phyloP scores from a whole-genome alignment of 192 early-diverging fungal species.

The Dimargaris verticillata region DNA sequence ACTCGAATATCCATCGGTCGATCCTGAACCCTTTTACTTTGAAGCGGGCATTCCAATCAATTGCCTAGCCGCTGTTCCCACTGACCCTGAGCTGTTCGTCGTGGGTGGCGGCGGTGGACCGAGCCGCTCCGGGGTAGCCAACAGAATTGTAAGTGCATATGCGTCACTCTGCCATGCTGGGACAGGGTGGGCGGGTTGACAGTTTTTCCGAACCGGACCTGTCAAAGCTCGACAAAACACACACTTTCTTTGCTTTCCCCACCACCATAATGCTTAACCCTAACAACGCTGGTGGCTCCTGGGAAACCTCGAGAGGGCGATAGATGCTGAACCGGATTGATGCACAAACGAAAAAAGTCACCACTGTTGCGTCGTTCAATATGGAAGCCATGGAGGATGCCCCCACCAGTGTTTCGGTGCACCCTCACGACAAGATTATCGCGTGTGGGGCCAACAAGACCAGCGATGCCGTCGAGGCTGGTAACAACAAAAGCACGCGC shows the following conservation, averaged over 20 bases:
- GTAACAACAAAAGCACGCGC: background rate
- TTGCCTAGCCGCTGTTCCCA: background rate
- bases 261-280: too few species aligned
- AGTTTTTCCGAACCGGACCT: background rate
- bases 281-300: too few species aligned
- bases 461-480: background rate
- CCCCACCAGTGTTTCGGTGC: conserved; percentile 2
- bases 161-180: background rate
- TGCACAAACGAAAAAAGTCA: background rate
- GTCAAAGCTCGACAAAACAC: background rate
- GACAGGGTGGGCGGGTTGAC: background rate
- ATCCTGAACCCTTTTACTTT: conserved; percentile 17
- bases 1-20: too few species aligned
- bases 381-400: background rate
- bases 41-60: conserved; percentile 4
- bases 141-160: conserved; percentile 2
- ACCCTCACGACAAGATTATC: background rate
- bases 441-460: background rate
- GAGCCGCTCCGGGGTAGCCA: conserved; percentile 6
- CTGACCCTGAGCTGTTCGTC: conserved; percentile 1
- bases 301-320: too few species aligned
- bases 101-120: conserved; percentile 10
- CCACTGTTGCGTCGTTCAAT: background rate
- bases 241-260: background rate
- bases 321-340: background rate